Evolutionary conservation across 306 rosid species (phyloP).

Genomic region (Corylus heterophylla): DNA sequence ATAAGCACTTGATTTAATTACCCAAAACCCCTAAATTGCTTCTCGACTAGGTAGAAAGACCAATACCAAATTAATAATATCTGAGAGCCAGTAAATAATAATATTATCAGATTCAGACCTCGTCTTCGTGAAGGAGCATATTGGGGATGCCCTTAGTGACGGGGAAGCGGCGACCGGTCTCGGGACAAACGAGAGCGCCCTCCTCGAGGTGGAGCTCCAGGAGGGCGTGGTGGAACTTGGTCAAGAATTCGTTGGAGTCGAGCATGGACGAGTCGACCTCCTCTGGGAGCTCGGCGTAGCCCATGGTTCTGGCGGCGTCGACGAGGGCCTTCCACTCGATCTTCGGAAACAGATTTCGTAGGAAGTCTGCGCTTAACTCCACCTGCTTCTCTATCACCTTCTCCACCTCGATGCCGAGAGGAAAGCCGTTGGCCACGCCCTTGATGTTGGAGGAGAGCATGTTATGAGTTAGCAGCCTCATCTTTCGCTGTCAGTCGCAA

Average conservation of each 20-base stretch:
- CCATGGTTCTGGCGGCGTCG: conserved; percentile 59
- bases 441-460: conserved; percentile 89
- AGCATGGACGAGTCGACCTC: conserved; percentile 69
- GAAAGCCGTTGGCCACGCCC: conserved; percentile 81
- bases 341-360: conserved; percentile 72
- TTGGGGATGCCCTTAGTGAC: conserved; percentile 86
- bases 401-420: conserved; percentile 70
- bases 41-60: background rate
- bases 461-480: conserved; percentile 90
- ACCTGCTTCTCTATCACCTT: conserved; percentile 69
- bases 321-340: conserved; percentile 77
- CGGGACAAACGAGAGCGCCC: conserved; percentile 83
- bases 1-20: no score
- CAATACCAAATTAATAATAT: no score
- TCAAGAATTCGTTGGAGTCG: conserved; percentile 71
- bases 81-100: background rate
- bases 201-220: conserved; percentile 91
- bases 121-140: conserved; percentile 92
- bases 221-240: conserved; percentile 81
- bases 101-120: conserved; percentile 52
- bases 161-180: conserved; percentile 74
- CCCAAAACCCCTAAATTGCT: background rate
- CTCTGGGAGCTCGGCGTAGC: conserved; percentile 75
- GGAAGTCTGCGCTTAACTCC: conserved; percentile 64
- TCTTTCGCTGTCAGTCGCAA: conserved; percentile 9